Evolutionary conservation across 2,329 filamentous ascomycete genomes (phyloP).

Genomic region (Cryphonectria naterciae): DNA sequence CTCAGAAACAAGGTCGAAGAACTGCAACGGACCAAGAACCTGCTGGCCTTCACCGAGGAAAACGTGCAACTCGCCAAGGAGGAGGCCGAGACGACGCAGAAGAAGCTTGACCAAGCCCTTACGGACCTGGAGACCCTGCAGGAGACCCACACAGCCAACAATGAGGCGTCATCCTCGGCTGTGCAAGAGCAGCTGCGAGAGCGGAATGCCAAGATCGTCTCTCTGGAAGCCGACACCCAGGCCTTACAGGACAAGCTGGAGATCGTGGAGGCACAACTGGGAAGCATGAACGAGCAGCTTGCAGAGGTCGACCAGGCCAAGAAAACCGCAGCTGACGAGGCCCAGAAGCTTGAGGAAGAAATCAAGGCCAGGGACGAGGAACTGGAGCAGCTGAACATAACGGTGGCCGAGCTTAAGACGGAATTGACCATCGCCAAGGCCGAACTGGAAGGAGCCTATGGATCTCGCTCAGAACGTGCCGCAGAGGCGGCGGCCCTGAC

Average conservation of each 20-base stretch:
- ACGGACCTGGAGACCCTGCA: conserved; percentile 51
- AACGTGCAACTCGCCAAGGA: conserved; percentile 24
- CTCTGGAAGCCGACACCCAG: conserved; percentile 48
- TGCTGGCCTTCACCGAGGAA: conserved; percentile 40
- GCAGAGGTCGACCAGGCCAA: conserved; percentile 35
- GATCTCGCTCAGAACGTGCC: conserved; percentile 61
- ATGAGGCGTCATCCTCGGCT: conserved; percentile 39
- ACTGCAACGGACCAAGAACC: conserved; percentile 46
- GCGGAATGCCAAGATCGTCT: conserved; percentile 47
- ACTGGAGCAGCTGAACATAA: conserved; percentile 54
- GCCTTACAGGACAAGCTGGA: conserved; percentile 45
- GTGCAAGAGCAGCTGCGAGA: conserved; percentile 47
- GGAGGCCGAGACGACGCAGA: conserved; percentile 45
- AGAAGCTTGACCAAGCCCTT: conserved; percentile 53
- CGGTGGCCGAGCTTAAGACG: conserved; percentile 63
- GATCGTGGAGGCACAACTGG: conserved; percentile 37
- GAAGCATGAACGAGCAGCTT: conserved; percentile 29
- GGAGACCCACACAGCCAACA: conserved; percentile 36
- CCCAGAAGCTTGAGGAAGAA: conserved; percentile 47
- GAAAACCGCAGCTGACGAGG: conserved; percentile 35
- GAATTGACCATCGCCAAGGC: conserved; percentile 64
- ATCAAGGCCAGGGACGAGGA: conserved; percentile 55
- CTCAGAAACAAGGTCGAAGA: conserved; percentile 62
- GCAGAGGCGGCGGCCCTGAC: conserved; percentile 59
- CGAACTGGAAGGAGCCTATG: conserved; percentile 65